Evolutionary conservation across 2,329 filamentous ascomycete species (phyloP).

Genomic region (Penicillium aurantiogriseum): DNA sequence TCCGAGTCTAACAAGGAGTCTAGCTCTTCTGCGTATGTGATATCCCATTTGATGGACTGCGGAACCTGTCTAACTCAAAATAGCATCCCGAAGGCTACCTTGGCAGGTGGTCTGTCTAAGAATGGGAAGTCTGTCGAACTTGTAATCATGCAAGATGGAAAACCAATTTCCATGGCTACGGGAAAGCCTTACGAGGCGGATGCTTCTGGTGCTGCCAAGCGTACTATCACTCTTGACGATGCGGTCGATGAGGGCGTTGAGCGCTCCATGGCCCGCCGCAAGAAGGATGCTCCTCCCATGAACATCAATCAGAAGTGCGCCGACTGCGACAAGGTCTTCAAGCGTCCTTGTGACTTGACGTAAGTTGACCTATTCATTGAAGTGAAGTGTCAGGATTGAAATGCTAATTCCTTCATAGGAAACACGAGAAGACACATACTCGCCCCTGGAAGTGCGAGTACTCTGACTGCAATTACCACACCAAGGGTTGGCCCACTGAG

Average conservation of each 20-base stretch:
- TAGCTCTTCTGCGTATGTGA: slow-evolving; percentile 36
- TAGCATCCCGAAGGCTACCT: slow-evolving; percentile 62
- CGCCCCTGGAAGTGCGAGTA: slow-evolving; percentile 92
- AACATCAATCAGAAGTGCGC: slow-evolving; percentile 79
- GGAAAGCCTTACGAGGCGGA: slow-evolving; percentile 59
- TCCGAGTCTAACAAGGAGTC: slow-evolving; percentile 42
- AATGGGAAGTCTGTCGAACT: slow-evolving; percentile 83
- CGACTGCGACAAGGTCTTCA: slow-evolving; percentile 89
- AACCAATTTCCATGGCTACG: slow-evolving; percentile 73
- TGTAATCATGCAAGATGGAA: slow-evolving; percentile 71
- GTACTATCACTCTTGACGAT: slow-evolving; percentile 50
- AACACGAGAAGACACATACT: slow-evolving; percentile 97
- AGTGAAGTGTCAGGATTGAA: neutral
- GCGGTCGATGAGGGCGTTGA: slow-evolving; percentile 75
- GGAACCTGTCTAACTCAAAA: slow-evolving; percentile 17
- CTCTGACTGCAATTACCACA: slow-evolving; percentile 81
- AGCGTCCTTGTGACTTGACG: slow-evolving; percentile 92
- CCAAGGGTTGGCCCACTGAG: slow-evolving; percentile 91
- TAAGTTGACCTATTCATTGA: slow-evolving; percentile 24
- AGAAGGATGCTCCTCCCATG: slow-evolving; percentile 86
- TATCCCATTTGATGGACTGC: neutral
- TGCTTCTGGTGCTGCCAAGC: slow-evolving; percentile 50
- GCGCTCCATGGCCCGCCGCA: slow-evolving; percentile 91
- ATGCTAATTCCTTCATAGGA: slow-evolving; percentile 44
- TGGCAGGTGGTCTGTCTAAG: slow-evolving; percentile 76